Evolutionary conservation across 176 grass and related monocot genomes (phyloP).

Genomic region (Eremochloa ophiuroides): DNA sequence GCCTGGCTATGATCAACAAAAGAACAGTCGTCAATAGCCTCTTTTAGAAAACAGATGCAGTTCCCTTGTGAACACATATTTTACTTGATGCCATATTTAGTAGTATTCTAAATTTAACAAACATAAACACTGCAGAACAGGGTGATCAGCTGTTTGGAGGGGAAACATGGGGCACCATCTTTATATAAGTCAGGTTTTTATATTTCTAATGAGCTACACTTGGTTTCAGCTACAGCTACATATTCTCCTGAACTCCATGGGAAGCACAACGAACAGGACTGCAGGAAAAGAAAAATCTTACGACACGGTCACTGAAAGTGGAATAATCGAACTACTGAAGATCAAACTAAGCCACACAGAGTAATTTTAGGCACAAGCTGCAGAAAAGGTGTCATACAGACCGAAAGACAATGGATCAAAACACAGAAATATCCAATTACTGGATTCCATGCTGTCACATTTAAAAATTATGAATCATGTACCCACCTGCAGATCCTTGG

Average conservation of each 20-base stretch:
- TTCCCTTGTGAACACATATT: background rate
- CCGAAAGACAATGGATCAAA: background rate
- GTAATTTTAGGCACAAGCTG: background rate
- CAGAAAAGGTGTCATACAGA: background rate
- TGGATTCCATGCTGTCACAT: background rate
- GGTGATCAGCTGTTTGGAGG: background rate
- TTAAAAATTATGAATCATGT: conserved; percentile 15
- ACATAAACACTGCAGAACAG: background rate
- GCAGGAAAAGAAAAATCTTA: background rate
- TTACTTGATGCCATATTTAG: conserved; percentile 1
- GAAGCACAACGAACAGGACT: background rate
- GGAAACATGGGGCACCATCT: background rate
- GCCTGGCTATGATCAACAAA: background rate
- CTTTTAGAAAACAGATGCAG: background rate
- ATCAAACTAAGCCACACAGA: background rate
- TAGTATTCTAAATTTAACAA: background rate
- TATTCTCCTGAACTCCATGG: background rate
- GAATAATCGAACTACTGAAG: background rate
- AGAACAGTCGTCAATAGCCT: background rate
- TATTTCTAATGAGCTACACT: background rate
- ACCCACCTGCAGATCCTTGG: conserved; percentile 72
- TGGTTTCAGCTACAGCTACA: background rate
- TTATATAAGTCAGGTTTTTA: background rate
- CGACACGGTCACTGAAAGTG: background rate
- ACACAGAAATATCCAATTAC: background rate